Evolutionary conservation across 148 eudicot species (phyloP), one percentile per base, ranked within the genome.

Genomic region (Beta vulgaris): DNA sequence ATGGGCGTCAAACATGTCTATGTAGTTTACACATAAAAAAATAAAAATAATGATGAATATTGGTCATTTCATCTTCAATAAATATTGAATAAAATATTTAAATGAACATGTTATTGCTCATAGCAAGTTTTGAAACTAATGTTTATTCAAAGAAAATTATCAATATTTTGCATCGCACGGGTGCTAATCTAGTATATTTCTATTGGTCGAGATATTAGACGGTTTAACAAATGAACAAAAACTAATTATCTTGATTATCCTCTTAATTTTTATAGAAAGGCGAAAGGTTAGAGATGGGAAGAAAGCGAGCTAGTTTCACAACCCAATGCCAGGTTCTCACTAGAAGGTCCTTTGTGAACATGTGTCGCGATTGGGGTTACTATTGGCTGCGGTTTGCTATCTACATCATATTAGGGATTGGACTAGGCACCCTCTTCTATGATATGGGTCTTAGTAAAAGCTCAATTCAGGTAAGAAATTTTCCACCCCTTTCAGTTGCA

Each of bases 311-410:
- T 28, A 78, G 77, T 18, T 81, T 84, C 72, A 0, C 73, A 14
- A 81, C 82, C 0, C 97, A 91, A 79, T 86, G 88, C 51, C 29
- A 68, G 19, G 88, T 89, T 49, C 85, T 91, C 8, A 91, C 89
- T 13, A 71, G 69, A 79, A 85, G 90, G 76, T 89, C 97, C 8
- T 89, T 61, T 6, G 35, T 82, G 43, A 91, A 91, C 80, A 91
- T 91, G 93, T 37, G 36, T 61, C 85, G 93, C 2, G 93, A 91
- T 77, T 40, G 82, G 44, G 92, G 96, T 25, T 89, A 91, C 60
- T 91, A 91, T 58, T 88, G 89, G 91, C n/a, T 85, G 44, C 90
- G 93, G 13, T 55, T 89, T 3, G 86, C 68, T 51, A 61, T 88
- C 36, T 91, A 88, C 60, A 12, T 87, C 25, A 26, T 59, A 1